Percentiles rank a stretch among this genome's conserved stretches.
Evolutionary conservation across 2,329 filamentous ascomycete genomes (phyloP).

Genomic region (Aspergillus sp.): DNA sequence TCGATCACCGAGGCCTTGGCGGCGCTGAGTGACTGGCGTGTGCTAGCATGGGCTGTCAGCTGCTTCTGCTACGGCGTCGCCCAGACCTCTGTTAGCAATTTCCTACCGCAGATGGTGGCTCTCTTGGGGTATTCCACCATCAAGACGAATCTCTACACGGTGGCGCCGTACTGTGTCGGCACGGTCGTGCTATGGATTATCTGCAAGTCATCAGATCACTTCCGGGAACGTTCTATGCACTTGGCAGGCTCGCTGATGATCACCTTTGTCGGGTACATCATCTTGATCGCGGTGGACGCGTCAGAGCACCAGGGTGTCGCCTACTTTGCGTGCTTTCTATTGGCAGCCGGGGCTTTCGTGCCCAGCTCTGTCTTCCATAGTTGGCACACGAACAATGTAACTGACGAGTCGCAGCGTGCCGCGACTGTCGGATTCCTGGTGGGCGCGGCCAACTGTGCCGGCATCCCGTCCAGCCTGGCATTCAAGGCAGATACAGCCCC

Average conservation of each 20-base stretch:
- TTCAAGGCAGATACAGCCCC: constrained; percentile 15
- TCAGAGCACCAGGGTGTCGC: constrained; percentile 8
- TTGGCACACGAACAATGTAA: constrained; percentile 17
- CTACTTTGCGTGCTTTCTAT: constrained; percentile 18
- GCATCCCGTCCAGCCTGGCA: constrained; percentile 16
- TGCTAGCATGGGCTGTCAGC: constrained; percentile 31
- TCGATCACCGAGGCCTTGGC: constrained; percentile 31
- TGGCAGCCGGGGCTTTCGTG: constrained; percentile 13
- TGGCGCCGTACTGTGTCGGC: constrained; percentile 72
- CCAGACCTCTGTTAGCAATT: constrained; percentile 31
- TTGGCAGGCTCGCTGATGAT: constrained; percentile 15
- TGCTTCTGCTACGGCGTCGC: constrained; percentile 33
- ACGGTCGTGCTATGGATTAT: constrained; percentile 69
- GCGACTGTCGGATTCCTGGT: constrained; percentile 15
- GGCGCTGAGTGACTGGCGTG: constrained; percentile 32
- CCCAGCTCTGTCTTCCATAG: constrained; percentile 16
- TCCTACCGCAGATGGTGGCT: constrained; percentile 33
- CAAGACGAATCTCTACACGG: constrained; percentile 66
- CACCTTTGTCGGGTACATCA: constrained; percentile 18
- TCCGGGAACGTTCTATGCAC: constrained; percentile 23
- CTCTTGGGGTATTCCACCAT: constrained; percentile 51
- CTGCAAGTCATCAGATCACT: constrained; percentile 55
- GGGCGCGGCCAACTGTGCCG: constrained; percentile 17
- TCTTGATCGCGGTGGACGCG: constrained; percentile 15
- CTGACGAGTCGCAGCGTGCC: constrained; percentile 11